Base-by-base conservation (phyloP, 352 stramenopile genomes). In the Phytophthora tubulina region DNA sequence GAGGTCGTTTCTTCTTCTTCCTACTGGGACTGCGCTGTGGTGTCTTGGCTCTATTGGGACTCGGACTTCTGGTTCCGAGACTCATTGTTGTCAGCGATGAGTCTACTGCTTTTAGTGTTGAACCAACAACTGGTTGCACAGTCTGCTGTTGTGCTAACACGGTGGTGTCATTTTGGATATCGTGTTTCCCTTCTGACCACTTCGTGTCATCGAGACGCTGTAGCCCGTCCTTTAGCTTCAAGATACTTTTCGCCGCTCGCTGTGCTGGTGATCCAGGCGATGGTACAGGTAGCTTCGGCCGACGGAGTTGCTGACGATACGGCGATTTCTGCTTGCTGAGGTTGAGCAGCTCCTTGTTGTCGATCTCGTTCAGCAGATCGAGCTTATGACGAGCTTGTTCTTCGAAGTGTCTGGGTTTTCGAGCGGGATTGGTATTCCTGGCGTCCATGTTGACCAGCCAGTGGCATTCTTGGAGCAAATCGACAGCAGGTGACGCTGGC, bases 241-340 rank as follows among this genome's bases (percentile, higher is more conserved):
- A 75, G 8, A 91, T 89, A 62, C 75, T 80, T 65, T 80, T 84
- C 13, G 75, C 84, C 3, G 84, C 84, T 61, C 73, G 84, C 42
- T 87, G 81, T 3, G 79, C 78, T 21, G 81, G 81, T n/a, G 83
- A 86, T 48, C 73, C 57, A 9, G 51, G 45, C 4, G 71, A 63
- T 45, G 60, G 73, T 36, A 53, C 36, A 15, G 50, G 51, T 42
- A 41, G 7, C 35, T 67, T 77, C 27, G 51, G 67, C 4, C 59
- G 67, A 3, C 68, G 53, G 1, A 85, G 68, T 6, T 9, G 36
- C 48, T 80, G 78, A 13, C 62, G 59, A 58, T 88, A 88, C n/a
- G 80, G 80, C 46, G 84, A 89, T 38, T 57, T 66, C 21, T 76
- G 69, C 31, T 65, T 72, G 55, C 44, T 52, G 49, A 67, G 42